Evolutionary conservation across 108 stramenopile genomes (phyloP).

Genomic region (Skeletonema grethae): DNA sequence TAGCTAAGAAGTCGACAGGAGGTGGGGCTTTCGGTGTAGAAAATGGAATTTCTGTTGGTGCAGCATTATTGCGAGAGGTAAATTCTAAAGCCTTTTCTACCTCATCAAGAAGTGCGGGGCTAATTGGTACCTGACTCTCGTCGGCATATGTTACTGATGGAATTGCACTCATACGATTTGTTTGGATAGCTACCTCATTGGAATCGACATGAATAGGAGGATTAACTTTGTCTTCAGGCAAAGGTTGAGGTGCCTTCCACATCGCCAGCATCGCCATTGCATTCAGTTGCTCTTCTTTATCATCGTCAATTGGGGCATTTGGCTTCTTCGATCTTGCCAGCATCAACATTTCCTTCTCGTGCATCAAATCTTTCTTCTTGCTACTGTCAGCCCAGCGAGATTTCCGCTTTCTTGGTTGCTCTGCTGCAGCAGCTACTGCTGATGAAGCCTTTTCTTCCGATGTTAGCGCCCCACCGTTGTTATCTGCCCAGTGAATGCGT

Average conservation of each 20-base stretch:
- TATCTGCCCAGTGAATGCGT: constrained; percentile 82
- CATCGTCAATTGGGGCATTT: constrained; percentile 62
- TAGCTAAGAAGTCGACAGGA: constrained; percentile 19
- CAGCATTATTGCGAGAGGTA: constrained; percentile 60
- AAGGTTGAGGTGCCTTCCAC: constrained; percentile 41
- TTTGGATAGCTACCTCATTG: constrained; percentile 62
- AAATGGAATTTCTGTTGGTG: constrained; percentile 72
- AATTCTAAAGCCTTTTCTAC: constrained; percentile 84
- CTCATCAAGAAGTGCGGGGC: constrained; percentile 71
- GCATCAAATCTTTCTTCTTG: constrained; percentile 59
- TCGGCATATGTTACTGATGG: constrained; percentile 54
- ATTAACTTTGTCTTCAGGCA: constrained; percentile 61
- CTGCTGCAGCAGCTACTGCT: constrained; percentile 12
- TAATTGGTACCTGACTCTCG: constrained; percentile 66
- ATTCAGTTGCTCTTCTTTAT: constrained; percentile 49
- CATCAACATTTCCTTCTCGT: constrained; percentile 79
- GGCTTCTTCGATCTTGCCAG: constrained; percentile 62
- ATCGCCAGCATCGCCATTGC: constrained; percentile 59
- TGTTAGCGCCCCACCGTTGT: constrained; percentile 64
- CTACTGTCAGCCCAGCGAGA: constrained; percentile 68
- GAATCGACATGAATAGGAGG: constrained; percentile 66
- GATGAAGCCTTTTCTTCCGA: constrained; percentile 28
- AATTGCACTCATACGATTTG: constrained; percentile 55
- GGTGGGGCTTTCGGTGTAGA: constrained; percentile 67
- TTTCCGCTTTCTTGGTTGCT: constrained; percentile 19